phyloP scores from a whole-genome alignment of 1,284 basidiomycete genomes.

The Pseudozyma sp. region DNA sequence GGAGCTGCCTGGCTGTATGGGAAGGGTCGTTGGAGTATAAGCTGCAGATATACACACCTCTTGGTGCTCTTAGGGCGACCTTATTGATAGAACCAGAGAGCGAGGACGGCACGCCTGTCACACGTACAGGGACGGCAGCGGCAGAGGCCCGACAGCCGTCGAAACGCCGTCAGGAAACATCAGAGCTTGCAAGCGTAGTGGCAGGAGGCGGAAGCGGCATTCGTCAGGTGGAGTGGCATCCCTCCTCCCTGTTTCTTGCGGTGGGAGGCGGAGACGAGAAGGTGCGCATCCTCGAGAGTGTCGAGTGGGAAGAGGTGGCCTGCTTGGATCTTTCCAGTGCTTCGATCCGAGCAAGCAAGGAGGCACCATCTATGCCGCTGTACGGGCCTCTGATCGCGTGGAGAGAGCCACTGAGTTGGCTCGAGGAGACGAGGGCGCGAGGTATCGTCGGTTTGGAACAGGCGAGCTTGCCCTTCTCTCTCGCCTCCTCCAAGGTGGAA shows the following conservation, averaged over 20 bases:
- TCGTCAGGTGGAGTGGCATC: conserved; percentile 65
- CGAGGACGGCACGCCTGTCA: conserved; percentile 26
- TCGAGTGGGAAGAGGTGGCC: conserved; percentile 37
- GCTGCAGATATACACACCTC: conserved; percentile 78
- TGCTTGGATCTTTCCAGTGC: conserved; percentile 28
- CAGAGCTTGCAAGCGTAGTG: conserved; percentile 19
- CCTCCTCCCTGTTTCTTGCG: conserved; percentile 63
- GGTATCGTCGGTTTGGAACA: conserved; percentile 63
- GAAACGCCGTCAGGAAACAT: conserved; percentile 20
- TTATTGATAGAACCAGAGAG: conserved; percentile 71
- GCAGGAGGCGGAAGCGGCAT: conserved; percentile 65
- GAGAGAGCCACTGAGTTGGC: conserved; percentile 62
- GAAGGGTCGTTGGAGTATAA: conserved; percentile 82
- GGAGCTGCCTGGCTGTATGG: conserved; percentile 83
- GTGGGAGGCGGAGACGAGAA: conserved; percentile 67
- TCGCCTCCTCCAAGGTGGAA: conserved; percentile 32
- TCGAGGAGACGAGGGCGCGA: conserved; percentile 60
- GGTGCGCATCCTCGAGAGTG: conserved; percentile 53
- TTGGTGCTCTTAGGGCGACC: conserved; percentile 77
- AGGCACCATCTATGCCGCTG: conserved; percentile 5
- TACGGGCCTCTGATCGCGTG: conserved; percentile 52
- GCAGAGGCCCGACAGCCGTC: conserved; percentile 18
- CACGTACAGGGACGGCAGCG: conserved; percentile 8
- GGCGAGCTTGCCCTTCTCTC: conserved; percentile 44
- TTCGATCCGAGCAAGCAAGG: conserved; percentile 20